Conservation (phyloP, 2,329 filamentous ascomycete species). For the Exophiala phaeomuriformis region DNA sequence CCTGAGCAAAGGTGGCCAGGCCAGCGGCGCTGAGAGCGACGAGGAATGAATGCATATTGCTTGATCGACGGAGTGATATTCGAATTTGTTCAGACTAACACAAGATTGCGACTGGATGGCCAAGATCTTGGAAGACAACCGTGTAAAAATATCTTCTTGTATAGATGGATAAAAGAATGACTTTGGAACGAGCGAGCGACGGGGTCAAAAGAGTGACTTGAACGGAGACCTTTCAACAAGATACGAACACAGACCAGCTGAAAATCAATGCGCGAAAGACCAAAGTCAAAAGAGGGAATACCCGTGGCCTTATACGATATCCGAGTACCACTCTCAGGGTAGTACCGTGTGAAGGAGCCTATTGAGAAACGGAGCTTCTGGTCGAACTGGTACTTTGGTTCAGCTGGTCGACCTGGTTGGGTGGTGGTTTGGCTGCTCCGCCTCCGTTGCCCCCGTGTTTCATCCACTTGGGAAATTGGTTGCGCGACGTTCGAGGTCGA, state of each 20-base stretch:
- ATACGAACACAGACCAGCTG: conserved; percentile 11
- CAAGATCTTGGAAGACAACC: too few relatives aligned
- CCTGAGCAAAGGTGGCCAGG: conserved; percentile 63
- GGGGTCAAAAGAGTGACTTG: conserved; percentile 9
- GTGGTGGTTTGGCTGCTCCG: conserved; percentile 6
- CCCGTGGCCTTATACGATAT: not conserved
- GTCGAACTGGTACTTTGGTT: too few relatives aligned
- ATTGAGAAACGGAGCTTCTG: too few relatives aligned
- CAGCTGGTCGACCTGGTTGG: not conserved
- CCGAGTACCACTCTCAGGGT: not conserved
- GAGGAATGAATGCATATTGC: conserved; percentile 15
- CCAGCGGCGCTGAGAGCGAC: conserved; percentile 53
- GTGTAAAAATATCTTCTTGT: too few relatives aligned
- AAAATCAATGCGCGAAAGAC: conserved; percentile 4
- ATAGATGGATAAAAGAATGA: conserved; percentile 3
- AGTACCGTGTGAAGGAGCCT: too few relatives aligned
- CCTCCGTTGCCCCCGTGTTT: conserved; percentile 18
- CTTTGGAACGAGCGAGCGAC: not conserved
- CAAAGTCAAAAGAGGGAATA: not conserved
- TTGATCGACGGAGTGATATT: not conserved
- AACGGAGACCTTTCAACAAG: not conserved
- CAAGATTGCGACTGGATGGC: too few relatives aligned
- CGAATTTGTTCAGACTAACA: not conserved
- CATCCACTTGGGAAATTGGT: conserved; percentile 21
- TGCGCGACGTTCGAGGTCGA: not conserved